phyloP scores from a whole-genome alignment of 1,284 basidiomycete genomes.

The Fistulina hepatica region DNA sequence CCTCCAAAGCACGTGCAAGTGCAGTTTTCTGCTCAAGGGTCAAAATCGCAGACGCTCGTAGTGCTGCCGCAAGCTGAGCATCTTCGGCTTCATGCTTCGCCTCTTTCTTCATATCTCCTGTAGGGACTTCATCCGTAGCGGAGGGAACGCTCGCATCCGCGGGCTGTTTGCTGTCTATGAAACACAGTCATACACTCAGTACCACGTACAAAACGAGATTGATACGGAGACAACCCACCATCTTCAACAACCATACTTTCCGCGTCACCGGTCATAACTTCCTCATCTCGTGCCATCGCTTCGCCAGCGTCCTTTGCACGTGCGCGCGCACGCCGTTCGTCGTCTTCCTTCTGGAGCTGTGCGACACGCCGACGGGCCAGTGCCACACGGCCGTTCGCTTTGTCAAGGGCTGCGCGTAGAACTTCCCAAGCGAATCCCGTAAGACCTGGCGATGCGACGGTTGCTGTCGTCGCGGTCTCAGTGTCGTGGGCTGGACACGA shows the following conservation, averaged over 20 bases:
- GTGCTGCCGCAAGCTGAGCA: constrained; percentile 53
- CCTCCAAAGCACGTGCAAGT: constrained; percentile 53
- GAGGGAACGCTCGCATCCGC: background rate
- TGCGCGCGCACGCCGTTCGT: constrained; percentile 70
- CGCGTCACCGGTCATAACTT: constrained; percentile 43
- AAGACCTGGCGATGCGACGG: constrained; percentile 37
- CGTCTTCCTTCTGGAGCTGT: constrained; percentile 74
- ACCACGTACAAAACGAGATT: constrained; percentile 4
- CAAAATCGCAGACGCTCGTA: constrained; percentile 62
- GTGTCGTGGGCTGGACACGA: too few species aligned
- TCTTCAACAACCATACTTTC: too few species aligned
- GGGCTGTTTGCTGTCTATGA: background rate
- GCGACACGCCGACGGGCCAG: constrained; percentile 65
- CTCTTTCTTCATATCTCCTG: constrained; percentile 21
- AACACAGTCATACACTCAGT: background rate
- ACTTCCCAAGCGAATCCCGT: constrained; percentile 73
- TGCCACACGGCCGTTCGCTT: constrained; percentile 78
- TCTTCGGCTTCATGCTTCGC: constrained; percentile 45
- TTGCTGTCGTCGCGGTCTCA: too few species aligned
- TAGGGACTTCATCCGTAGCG: background rate
- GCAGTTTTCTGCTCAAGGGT: constrained; percentile 66
- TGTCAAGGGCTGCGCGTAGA: constrained; percentile 72
- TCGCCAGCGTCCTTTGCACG: constrained; percentile 36
- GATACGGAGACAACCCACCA: constrained; percentile 7
- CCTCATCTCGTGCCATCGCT: constrained; percentile 63